Conservation (phyloP, 768 basidiomycete genomes). For the Lactifluus subvellereus region DNA sequence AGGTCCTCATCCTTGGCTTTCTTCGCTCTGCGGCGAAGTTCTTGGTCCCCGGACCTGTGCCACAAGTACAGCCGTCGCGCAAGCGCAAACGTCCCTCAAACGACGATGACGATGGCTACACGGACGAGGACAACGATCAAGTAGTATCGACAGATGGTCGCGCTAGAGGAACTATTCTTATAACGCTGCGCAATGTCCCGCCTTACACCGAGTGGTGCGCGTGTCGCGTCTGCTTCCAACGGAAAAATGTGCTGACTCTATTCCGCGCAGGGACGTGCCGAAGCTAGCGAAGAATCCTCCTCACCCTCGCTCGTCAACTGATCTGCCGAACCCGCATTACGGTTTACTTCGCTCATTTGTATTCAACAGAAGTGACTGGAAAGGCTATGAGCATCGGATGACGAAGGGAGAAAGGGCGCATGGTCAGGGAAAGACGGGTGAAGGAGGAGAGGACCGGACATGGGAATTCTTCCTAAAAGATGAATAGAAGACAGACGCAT, state of each 20-base stretch:
- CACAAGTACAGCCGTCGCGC: conserved; percentile 35
- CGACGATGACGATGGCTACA: conserved; percentile 44
- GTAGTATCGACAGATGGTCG: conserved; percentile 26
- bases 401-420: conserved; percentile 79
- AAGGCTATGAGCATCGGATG: conserved; percentile 90
- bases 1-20: conserved; percentile 75
- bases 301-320: conserved; percentile 39
- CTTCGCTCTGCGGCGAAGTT: conserved; percentile 63
- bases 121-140: conserved; percentile 28
- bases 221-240: conserved; percentile 23
- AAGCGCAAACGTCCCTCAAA: conserved; percentile 39
- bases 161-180: conserved; percentile 65
- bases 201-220: conserved; percentile 84
- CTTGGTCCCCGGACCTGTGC: conserved; percentile 52
- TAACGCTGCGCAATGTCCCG: conserved; percentile 79
- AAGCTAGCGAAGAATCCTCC: conserved; percentile 72
- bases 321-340: conserved; percentile 59
- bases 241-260: neutral
- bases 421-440: conserved; percentile 60
- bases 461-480: conserved; percentile 73
- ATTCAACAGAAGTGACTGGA: conserved; percentile 66
- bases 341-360: conserved; percentile 70
- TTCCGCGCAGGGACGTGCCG: conserved; percentile 58
- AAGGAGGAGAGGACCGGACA: conserved; percentile 74
- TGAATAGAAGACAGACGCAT: neutral